Percentiles rank a stretch among this genome's conserved stretches.
phyloP scores from a whole-genome alignment of 2,329 filamentous ascomycete genomes.

The Colletotrichum acutatum region DNA sequence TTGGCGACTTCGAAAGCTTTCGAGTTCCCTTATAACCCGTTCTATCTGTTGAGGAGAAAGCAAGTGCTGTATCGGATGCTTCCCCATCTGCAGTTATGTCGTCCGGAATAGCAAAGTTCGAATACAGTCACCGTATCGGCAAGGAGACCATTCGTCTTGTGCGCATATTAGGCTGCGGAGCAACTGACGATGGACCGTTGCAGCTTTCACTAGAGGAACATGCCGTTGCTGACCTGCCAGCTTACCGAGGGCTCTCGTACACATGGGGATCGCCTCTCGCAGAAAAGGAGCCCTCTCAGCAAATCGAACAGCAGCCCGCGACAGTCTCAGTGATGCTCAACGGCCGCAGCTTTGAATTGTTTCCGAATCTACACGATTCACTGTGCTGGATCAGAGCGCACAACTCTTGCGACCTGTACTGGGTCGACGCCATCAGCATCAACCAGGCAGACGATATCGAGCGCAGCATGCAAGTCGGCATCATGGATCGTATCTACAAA shows the following conservation, averaged over 20 bases:
- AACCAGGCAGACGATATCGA: slow-evolving; percentile 30
- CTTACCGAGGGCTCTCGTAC: slow-evolving; percentile 26
- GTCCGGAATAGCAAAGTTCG: not conserved
- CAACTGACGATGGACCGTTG: not conserved
- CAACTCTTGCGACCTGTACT: slow-evolving; percentile 9
- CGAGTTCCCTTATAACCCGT: not conserved
- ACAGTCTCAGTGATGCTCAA: not conserved
- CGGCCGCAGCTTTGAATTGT: not conserved
- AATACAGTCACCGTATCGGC: slow-evolving; percentile 6
- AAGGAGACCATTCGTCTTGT: slow-evolving; percentile 11
- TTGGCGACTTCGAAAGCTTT: too few relatives aligned
- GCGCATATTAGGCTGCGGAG: not conserved
- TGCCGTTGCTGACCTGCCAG: slow-evolving; percentile 1
- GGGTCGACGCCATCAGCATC: slow-evolving; percentile 37
- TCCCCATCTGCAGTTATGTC: not conserved
- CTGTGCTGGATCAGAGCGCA: slow-evolving; percentile 18
- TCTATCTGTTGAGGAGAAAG: not conserved
- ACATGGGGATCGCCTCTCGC: slow-evolving; percentile 16
- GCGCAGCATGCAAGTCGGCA: slow-evolving; percentile 27
- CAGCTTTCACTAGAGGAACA: slow-evolving; percentile 19
- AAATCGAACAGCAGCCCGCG: not conserved
- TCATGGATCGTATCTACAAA: slow-evolving; percentile 37
- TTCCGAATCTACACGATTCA: slow-evolving; percentile 14
- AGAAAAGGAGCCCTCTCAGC: not conserved
- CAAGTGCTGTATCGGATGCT: not conserved